Base-by-base conservation (phyloP, 345 rosid species). In the Salix dunnii region DNA sequence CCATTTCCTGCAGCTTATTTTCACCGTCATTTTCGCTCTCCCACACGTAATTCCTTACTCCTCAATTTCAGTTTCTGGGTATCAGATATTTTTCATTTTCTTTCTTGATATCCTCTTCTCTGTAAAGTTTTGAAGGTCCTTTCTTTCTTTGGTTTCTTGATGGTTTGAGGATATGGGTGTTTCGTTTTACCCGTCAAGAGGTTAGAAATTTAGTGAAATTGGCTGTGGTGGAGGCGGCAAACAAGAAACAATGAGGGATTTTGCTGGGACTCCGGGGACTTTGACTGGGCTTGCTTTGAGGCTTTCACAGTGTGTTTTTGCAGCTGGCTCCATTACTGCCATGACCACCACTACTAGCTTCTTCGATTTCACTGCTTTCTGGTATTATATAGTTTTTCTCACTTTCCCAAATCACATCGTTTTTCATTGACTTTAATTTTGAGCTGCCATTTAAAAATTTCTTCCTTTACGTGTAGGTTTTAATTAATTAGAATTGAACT, bases 241-340 rank as follows among this genome's bases (percentile, higher is more conserved):
- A 35, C 12, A 33, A 14, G 12, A 23, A 20, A 43, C 3, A 63
- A 92, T 94, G 96, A 91, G 79, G 91, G 89, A 87, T 83, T 88
- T 92, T 82, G 88, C 91, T 60, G 96, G 96, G 70, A 87, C 91
- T 55, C 97, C 97, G 3, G 96, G 97, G 81, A 92, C 96, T 55
- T 68, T 86, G 83, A 90, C 93, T 48, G 90, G 85, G 64, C 83
- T 92, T 35, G 76, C 75, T 76, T 81, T 92, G 85, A 89, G 97
- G 86, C 81, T 91, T 65, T 79, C 80, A 3, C 97, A 91, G 83
- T 90, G 87, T 79, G 80, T 86, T 55, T 94, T 91, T 67, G 96
- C 98, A 21, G 90, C 88, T 79, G 92, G 86, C 62, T 90, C 98
- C 2, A 90, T 94, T 81, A 88, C 91, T 72, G 85, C 87, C 66